Percentiles rank a stretch among this genome's conserved stretches.
Evolutionary conservation across 495 filamentous ascomycete genomes (phyloP).

Genomic region (Penicillium odoratum): DNA sequence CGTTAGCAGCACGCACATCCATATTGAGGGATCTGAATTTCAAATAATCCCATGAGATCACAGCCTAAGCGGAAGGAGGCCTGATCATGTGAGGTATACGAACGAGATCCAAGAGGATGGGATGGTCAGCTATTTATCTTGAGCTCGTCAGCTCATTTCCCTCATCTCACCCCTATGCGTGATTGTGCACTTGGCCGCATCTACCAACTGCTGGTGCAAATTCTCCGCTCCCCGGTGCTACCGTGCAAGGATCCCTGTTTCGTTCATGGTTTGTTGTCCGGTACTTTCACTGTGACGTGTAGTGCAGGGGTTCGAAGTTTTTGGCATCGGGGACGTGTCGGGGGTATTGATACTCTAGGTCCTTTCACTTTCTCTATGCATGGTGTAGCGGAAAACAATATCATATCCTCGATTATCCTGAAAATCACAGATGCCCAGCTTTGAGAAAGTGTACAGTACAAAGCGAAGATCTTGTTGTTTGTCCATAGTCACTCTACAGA

Average conservation of each 20-base stretch:
- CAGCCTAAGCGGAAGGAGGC: neutral
- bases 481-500: no score
- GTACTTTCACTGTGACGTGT: neutral
- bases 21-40: neutral
- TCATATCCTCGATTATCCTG: no score
- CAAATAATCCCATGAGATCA: neutral
- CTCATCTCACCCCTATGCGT: conserved; percentile 1
- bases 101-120: neutral
- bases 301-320: neutral
- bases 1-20: neutral
- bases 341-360: neutral
- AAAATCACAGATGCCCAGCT: no score
- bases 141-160: neutral
- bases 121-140: neutral
- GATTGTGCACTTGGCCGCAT: conserved; percentile 1
- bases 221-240: conserved; percentile 13
- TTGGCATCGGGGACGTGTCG: neutral
- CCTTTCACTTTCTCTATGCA: neutral
- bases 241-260: neutral
- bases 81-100: neutral
- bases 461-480: no score
- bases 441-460: no score
- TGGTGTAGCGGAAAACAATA: no score
- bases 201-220: conserved; percentile 9
- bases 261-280: neutral